phyloP scores from a whole-genome alignment of 1,284 basidiomycete genomes.

The Malassezia yamatoensis region DNA sequence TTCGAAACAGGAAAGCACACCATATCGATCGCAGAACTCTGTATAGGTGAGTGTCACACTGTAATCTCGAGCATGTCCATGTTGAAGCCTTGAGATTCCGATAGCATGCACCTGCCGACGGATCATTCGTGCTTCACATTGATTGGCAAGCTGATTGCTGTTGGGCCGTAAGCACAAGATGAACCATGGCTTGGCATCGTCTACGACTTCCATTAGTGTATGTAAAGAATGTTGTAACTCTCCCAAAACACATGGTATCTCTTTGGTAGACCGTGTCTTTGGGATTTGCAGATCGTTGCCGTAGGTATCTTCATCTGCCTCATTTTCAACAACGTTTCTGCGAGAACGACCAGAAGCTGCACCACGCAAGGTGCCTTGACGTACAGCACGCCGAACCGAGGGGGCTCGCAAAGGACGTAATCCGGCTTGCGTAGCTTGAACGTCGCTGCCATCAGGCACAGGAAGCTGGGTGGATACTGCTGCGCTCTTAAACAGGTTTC shows the following conservation, averaged over 20 bases:
- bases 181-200: constrained; percentile 83
- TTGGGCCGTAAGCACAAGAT: constrained; percentile 88
- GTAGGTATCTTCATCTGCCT: constrained; percentile 31
- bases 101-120: constrained; percentile 80
- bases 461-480: constrained; percentile 76
- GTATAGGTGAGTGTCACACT: constrained; percentile 68
- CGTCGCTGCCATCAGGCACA: not conserved
- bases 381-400: constrained; percentile 51
- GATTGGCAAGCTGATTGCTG: constrained; percentile 83
- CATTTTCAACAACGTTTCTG: constrained; percentile 46
- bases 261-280: constrained; percentile 18
- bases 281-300: constrained; percentile 21
- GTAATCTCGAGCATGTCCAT: constrained; percentile 38
- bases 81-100: constrained; percentile 64
- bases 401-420: constrained; percentile 86
- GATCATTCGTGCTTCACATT: constrained; percentile 79
- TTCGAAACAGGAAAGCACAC: constrained; percentile 28
- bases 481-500: constrained; percentile 80
- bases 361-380: constrained; percentile 29
- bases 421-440: constrained; percentile 82
- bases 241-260: constrained; percentile 62
- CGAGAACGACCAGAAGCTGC: constrained; percentile 51
- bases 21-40: constrained; percentile 69
- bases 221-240: constrained; percentile 75
- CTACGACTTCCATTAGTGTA: constrained; percentile 74